phyloP scores from a whole-genome alignment of 1,284 basidiomycete genomes.

The Rhodotorula mucilaginosa region DNA sequence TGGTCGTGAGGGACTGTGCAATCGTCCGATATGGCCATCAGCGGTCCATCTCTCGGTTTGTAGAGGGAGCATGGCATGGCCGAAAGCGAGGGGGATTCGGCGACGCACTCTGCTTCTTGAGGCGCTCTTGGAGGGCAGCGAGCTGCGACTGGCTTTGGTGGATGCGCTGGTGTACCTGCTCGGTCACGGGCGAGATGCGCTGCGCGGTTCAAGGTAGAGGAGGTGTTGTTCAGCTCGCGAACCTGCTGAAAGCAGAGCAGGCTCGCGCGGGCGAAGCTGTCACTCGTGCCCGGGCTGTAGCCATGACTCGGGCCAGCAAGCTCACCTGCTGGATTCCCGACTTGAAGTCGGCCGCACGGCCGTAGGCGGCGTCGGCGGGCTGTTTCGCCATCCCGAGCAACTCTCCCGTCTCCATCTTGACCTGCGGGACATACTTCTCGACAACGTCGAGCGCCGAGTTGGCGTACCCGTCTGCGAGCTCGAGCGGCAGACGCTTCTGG shows the following conservation, averaged over 20 bases:
- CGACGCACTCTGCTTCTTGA: constrained; percentile 28
- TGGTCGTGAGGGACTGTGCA: constrained; percentile 31
- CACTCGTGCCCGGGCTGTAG: too few species aligned
- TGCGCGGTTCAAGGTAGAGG: not conserved
- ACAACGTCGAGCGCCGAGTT: constrained; percentile 33
- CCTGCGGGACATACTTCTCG: constrained; percentile 34
- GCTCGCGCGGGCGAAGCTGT: not conserved
- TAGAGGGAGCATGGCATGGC: not conserved
- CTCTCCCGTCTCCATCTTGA: constrained; percentile 35
- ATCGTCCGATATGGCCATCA: not conserved
- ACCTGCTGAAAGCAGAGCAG: not conserved
- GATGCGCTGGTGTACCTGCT: constrained; percentile 24
- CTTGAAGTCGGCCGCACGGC: constrained; percentile 20
- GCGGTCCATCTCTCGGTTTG: not conserved
- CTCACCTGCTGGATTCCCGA: constrained; percentile 26
- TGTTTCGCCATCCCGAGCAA: constrained; percentile 18
- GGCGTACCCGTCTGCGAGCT: constrained; percentile 34
- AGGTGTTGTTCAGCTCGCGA: not conserved
- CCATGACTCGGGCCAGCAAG: not conserved
- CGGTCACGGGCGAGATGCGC: constrained; percentile 25
- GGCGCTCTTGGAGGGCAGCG: constrained; percentile 28
- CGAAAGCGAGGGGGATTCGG: too few species aligned
- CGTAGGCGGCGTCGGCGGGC: constrained; percentile 33
- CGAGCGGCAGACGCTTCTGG: constrained; percentile 32
- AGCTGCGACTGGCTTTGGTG: constrained; percentile 27